These are phyloP conservation scores for Ceratocystis colombiana DNA, from an alignment of 2,329 filamentous ascomycete genomes.

Conservation along the genomic window DNA sequence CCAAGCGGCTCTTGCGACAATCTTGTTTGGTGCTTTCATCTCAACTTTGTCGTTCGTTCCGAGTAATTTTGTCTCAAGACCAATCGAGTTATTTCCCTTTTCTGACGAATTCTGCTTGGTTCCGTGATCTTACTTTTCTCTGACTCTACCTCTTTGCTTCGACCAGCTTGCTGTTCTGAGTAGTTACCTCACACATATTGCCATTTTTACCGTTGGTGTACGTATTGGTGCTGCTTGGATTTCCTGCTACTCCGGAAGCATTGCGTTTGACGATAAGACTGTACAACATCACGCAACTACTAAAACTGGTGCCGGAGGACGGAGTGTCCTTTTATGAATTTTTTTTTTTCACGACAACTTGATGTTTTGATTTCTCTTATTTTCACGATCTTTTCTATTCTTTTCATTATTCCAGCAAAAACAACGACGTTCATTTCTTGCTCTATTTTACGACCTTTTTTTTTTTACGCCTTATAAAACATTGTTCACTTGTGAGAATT, in stretches of 20 bases:
- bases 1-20: constrained; percentile 16
- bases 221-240: not conserved
- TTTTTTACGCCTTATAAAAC: constrained; percentile 6
- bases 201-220: constrained; percentile 5
- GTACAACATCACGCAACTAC: not conserved
- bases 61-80: not conserved
- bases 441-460: constrained; percentile 3
- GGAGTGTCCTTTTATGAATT: not conserved
- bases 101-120: not conserved
- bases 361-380: constrained; percentile 19
- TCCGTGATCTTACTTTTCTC: too few species aligned
- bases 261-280: constrained; percentile 2
- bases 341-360: not conserved
- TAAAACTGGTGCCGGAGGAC: not conserved
- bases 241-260: constrained; percentile 5
- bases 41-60: constrained; percentile 19
- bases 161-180: not conserved
- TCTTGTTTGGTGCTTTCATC: constrained; percentile 25
- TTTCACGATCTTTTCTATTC: constrained; percentile 12
- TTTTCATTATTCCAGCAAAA: constrained; percentile 18
- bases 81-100: not conserved
- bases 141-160: not conserved
- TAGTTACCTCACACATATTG: not conserved
- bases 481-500: not conserved
- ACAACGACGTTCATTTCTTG: not conserved